Conservation (phyloP, 768 basidiomycete species). For the Lactarius hatsudake region DNA sequence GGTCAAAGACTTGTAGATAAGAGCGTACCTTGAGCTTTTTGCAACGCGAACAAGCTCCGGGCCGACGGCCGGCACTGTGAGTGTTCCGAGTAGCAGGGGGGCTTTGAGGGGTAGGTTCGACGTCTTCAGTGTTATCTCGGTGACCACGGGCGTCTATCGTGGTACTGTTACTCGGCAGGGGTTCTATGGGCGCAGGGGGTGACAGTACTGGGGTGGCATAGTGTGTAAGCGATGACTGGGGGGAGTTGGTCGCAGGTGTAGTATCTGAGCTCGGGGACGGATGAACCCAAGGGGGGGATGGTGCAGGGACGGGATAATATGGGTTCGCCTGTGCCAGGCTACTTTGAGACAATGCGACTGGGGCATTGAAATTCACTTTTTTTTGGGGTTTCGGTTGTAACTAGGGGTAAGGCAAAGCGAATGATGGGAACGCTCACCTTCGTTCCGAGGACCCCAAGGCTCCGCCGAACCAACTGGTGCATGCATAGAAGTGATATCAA, state of each 20-base stretch:
- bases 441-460: constrained; percentile 13
- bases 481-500: constrained; percentile 20
- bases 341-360: constrained; percentile 7
- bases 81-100: background rate
- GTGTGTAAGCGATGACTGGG: constrained; percentile 1
- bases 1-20: background rate
- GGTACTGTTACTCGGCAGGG: background rate
- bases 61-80: constrained; percentile 12
- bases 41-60: constrained; percentile 33
- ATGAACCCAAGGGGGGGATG: constrained; percentile 20
- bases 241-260: constrained; percentile 15
- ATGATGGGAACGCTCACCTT: background rate
- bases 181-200: constrained; percentile 7
- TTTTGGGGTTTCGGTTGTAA: background rate
- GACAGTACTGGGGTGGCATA: background rate
- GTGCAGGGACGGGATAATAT: constrained; percentile 8
- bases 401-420: background rate
- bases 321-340: constrained; percentile 14
- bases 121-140: background rate
- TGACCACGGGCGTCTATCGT: background rate
- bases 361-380: constrained; percentile 2
- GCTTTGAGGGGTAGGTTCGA: constrained; percentile 6
- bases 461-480: background rate
- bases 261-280: constrained; percentile 17
- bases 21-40: constrained; percentile 31